Evolutionary conservation across 1,139 yeast genomes (phyloP), one percentile per base, ranked within the genome.

Genomic region (Blastobotrys niveus): DNA sequence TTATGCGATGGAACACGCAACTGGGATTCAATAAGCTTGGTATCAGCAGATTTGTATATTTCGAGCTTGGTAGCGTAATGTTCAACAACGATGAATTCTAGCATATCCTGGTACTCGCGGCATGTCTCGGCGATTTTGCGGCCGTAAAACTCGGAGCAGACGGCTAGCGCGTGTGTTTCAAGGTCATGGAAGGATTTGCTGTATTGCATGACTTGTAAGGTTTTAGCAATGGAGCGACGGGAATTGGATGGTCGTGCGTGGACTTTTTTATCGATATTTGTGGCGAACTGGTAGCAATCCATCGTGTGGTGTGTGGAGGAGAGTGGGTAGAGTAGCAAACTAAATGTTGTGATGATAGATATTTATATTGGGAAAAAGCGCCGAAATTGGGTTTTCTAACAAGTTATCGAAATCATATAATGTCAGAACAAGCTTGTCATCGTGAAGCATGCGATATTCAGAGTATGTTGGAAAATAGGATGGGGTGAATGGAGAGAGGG

Each of bases 391-490:
- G n/a, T n/a, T n/a, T n/a, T n/a, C n/a, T n/a, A n/a, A n/a, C n/a
- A n/a, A n/a, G 27, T 24, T 8, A 8, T 12, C 8, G 27, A 24
- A 24, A 8, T 8, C 8, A 24, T 24, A 34, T 4, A 20, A 34
- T 34, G 31, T 25, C 31, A n/a, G 32, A 36, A 14, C 39, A 36
- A 31, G 41, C 41, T 12, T 79, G 85, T 61, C 79, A 79, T 53
- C 67, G 78, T 1, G 70, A 76, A 51, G 85, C 85, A 7, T 80
- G 86, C 61, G 77, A 77, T 9, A 79, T 79, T 18, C 88, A 81
- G 59, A 71, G 79, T 63, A 38, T 19, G 43, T 27, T 14, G 31
- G 6, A 15, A 4, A n/a, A 15, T n/a, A 14, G 6, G n/a, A n/a
- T n/a, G n/a, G n/a, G n/a, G n/a, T n/a, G n/a, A n/a, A n/a, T n/a